phyloP scores from a whole-genome alignment of 2,329 filamentous ascomycete species.

The Trichoderma hamatum region DNA sequence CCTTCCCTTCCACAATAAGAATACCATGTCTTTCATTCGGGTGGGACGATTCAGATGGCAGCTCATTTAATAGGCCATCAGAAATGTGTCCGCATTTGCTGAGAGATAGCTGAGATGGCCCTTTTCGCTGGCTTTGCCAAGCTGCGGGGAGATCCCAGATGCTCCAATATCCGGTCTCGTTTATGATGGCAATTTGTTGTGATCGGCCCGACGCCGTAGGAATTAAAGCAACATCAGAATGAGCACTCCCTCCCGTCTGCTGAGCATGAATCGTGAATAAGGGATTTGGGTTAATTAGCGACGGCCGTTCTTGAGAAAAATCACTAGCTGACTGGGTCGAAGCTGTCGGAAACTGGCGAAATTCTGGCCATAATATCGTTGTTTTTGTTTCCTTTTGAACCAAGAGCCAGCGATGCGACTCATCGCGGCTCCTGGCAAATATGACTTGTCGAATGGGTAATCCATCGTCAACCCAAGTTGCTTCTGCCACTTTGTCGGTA shows the following conservation, averaged over 20 bases:
- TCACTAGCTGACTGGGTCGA: constrained; percentile 11
- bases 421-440: constrained; percentile 47
- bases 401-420: constrained; percentile 53
- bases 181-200: constrained; percentile 67
- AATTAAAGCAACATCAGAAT: constrained; percentile 68
- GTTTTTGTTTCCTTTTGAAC: constrained; percentile 58
- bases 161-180: constrained; percentile 67
- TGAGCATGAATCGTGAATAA: constrained; percentile 55
- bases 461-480: constrained; percentile 57
- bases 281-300: constrained; percentile 59
- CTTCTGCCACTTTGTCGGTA: constrained; percentile 49
- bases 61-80: constrained; percentile 42
- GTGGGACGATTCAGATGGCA: constrained; percentile 38
- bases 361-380: constrained; percentile 55
- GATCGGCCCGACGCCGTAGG: constrained; percentile 50
- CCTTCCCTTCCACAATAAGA: constrained; percentile 44
- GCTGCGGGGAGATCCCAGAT: constrained; percentile 62
- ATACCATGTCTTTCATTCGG: constrained; percentile 47
- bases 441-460: constrained; percentile 56
- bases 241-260: constrained; percentile 57
- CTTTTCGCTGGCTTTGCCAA: constrained; percentile 39
- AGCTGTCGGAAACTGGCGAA: constrained; percentile 38
- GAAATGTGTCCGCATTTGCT: constrained; percentile 49
- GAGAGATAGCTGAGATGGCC: constrained; percentile 39
- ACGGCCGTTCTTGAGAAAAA: constrained; percentile 40